Evolutionary conservation across 208 protist species (phyloP).

Genomic region (Angomonas ambiguus): DNA sequence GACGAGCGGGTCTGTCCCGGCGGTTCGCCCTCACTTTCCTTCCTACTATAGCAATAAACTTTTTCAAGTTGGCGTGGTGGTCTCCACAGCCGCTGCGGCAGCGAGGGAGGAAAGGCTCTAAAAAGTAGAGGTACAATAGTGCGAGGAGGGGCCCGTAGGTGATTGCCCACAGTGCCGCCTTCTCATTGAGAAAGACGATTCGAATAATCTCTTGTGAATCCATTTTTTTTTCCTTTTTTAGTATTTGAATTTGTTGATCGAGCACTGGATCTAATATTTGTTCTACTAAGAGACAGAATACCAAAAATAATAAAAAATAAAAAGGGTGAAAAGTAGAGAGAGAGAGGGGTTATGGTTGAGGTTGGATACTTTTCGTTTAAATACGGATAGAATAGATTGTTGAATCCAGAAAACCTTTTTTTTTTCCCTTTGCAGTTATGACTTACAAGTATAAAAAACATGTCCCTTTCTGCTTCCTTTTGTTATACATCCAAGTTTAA

Average conservation of each 20-base stretch:
- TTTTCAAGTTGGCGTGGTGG: not conserved
- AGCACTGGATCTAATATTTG: not conserved
- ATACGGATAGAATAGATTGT: too few relatives aligned
- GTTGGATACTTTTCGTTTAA: too few relatives aligned
- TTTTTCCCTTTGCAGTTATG: too few relatives aligned
- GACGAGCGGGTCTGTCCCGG: not conserved
- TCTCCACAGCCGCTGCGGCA: not conserved
- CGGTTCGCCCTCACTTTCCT: not conserved
- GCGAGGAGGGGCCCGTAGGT: constrained; percentile 1
- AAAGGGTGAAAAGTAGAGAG: too few relatives aligned
- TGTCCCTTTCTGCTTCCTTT: not conserved
- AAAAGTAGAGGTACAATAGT: not conserved
- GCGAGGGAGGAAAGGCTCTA: not conserved
- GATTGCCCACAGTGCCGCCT: constrained; percentile 4
- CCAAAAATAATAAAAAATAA: too few relatives aligned
- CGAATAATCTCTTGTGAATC: not conserved
- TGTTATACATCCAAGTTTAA: not conserved
- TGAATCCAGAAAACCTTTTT: too few relatives aligned
- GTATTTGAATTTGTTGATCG: not conserved
- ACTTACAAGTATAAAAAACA: too few relatives aligned
- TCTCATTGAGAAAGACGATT: not conserved
- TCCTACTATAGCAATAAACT: not conserved
- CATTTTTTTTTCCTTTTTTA: constrained; percentile 1
- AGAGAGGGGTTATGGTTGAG: too few relatives aligned
- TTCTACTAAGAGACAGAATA: not conserved